Percentiles rank a stretch among this genome's conserved stretches.
Conservation (phyloP, 371 early-diverging fungal genomes). For the Actinomucor elegans region DNA sequence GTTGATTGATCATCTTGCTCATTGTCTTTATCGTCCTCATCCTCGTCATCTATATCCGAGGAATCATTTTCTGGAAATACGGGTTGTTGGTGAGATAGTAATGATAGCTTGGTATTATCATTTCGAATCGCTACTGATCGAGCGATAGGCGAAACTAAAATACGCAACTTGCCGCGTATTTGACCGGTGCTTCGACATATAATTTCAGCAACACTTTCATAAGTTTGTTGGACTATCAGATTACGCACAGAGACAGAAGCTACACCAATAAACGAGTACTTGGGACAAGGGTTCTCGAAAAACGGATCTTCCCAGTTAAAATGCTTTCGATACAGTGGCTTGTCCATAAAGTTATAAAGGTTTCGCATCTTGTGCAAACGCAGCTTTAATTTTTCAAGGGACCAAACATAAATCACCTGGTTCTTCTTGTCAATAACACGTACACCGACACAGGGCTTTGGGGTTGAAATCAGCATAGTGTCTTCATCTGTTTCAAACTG, state of each 20-base stretch:
- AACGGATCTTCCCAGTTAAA: slow-evolving; percentile 81
- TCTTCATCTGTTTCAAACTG: slow-evolving; percentile 64
- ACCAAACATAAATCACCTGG: slow-evolving; percentile 74
- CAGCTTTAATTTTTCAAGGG: slow-evolving; percentile 64
- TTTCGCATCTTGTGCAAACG: slow-evolving; percentile 79
- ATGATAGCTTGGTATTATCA: not conserved
- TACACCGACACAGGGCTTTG: slow-evolving; percentile 67
- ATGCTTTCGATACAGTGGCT: slow-evolving; percentile 69
- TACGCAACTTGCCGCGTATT: slow-evolving; percentile 45
- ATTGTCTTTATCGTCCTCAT: slow-evolving; percentile 4
- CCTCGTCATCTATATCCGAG: slow-evolving; percentile 6
- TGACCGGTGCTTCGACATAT: slow-evolving; percentile 60
- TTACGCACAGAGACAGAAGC: slow-evolving; percentile 53
- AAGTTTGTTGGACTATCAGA: slow-evolving; percentile 50
- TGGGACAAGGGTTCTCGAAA: slow-evolving; percentile 65
- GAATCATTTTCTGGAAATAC: slow-evolving; percentile 10
- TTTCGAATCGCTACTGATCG: slow-evolving; percentile 21
- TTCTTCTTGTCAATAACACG: slow-evolving; percentile 75
- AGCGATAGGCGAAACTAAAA: slow-evolving; percentile 52
- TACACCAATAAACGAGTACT: slow-evolving; percentile 67
- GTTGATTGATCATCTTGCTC: slow-evolving; percentile 8
- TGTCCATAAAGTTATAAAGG: slow-evolving; percentile 72
- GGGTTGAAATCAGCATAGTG: slow-evolving; percentile 41
- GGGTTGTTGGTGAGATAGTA: slow-evolving; percentile 3
- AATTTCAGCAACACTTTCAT: slow-evolving; percentile 52